Evolutionary conservation across 176 grass and related monocot genomes (phyloP).

Genomic region (Melocanna baccifera): DNA sequence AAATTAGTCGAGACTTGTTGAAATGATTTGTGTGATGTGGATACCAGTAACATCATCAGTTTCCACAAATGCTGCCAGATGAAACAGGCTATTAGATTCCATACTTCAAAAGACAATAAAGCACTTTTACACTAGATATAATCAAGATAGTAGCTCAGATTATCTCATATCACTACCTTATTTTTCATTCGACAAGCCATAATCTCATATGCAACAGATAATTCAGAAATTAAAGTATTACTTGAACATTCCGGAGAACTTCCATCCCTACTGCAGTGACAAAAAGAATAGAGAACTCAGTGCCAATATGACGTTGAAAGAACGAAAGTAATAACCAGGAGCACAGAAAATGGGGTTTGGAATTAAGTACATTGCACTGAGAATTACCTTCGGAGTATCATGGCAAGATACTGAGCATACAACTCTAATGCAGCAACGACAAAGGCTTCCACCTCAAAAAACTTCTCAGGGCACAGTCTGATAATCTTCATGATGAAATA

Average conservation of each 20-base stretch:
- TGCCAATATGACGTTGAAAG: not conserved
- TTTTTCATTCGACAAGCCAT: conserved; percentile 60
- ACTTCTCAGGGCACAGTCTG: conserved; percentile 68
- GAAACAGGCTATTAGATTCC: conserved; percentile 27
- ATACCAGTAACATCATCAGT: conserved; percentile 65
- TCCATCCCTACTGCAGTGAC: conserved; percentile 36
- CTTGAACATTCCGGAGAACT: conserved; percentile 42
- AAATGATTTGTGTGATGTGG: conserved; percentile 60
- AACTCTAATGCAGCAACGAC: conserved; percentile 61
- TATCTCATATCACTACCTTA: conserved; percentile 49
- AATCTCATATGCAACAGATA: conserved; percentile 57
- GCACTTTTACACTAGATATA: conserved; percentile 3
- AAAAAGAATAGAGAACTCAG: conserved; percentile 6
- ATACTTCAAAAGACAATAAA: conserved; percentile 3
- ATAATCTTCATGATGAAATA: conserved; percentile 61
- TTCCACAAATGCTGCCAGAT: conserved; percentile 72
- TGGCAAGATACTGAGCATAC: conserved; percentile 52
- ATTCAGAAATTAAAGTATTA: conserved; percentile 63
- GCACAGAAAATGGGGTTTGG: conserved; percentile 3
- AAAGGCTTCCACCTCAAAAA: conserved; percentile 74
- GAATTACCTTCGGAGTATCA: conserved; percentile 65
- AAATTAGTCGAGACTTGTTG: conserved; percentile 49
- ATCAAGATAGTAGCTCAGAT: conserved; percentile 10
- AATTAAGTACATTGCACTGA: not conserved
- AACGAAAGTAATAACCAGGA: conserved; percentile 26